Percentiles rank a stretch among this genome's conserved stretches.
phyloP scores from a whole-genome alignment of 1,284 basidiomycete species.

The Cystobasidium slooffiae region DNA sequence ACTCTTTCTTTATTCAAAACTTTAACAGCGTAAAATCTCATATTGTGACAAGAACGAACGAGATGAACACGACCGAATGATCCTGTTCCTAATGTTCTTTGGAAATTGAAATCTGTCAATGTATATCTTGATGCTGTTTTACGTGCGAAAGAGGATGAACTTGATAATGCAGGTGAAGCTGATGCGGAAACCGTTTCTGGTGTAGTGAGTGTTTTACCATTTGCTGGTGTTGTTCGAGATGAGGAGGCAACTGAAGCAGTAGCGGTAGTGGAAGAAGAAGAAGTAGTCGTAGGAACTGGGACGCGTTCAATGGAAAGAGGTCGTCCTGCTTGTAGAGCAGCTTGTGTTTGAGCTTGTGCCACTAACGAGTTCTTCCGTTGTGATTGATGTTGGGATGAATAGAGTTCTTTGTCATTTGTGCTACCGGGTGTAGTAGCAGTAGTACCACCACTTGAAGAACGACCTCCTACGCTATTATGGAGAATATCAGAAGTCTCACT shows the following conservation, averaged over 20 bases:
- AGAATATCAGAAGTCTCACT: slow-evolving; percentile 42
- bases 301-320: slow-evolving; percentile 20
- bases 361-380: slow-evolving; percentile 14
- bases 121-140: slow-evolving; percentile 62
- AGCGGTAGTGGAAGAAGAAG: neutral
- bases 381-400: neutral
- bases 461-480: slow-evolving; percentile 32
- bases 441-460: slow-evolving; percentile 42
- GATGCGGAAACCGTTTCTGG: neutral
- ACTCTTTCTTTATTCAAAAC: slow-evolving; percentile 93
- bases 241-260: neutral
- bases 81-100: slow-evolving; percentile 76
- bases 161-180: slow-evolving; percentile 48
- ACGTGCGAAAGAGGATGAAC: slow-evolving; percentile 53
- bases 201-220: neutral
- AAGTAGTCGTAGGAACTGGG: slow-evolving; percentile 5
- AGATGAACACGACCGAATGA: slow-evolving; percentile 94
- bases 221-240: neutral
- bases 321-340: neutral
- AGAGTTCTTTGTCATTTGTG: slow-evolving; percentile 21
- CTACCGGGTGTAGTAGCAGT: slow-evolving; percentile 37
- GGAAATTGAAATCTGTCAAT: slow-evolving; percentile 61
- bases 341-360: neutral
- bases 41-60: slow-evolving; percentile 87
- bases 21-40: slow-evolving; percentile 92